Evolutionary conservation across 2,329 filamentous ascomycete species (phyloP), one percentile per base, ranked within the genome.

Genomic region (Metarhizium album): DNA sequence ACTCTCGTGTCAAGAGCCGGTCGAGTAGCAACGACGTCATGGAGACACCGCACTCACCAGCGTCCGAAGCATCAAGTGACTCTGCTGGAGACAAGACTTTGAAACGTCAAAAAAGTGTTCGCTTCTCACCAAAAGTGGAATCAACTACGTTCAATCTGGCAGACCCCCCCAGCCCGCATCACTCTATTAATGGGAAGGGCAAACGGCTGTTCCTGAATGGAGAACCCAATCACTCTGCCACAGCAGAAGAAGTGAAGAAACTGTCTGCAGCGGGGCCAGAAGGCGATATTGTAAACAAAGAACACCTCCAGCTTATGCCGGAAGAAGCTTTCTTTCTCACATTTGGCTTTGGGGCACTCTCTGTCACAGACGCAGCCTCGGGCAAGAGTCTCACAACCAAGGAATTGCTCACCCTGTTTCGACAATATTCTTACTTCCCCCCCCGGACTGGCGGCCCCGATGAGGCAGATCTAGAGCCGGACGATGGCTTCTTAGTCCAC

Each of bases 251-350:
- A 42, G 8, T 13, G 35, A 46, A 6, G 46, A n/a, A 3, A 38
- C 45, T 29, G 43, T 46, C 11, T 18, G 22, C 40, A 43, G 40
- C 23, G 3, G 14, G 3, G 13, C 24, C 40, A 22, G 40, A 43
- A 8, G 16, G 5, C 11, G 8, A 9, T n/a, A 60, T 78, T 3
- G 59, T 66, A 47, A 74, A 80, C 57, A 76, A 70, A 69, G 93
- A 98, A 61, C 90, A 96, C 62, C 81, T 96, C n/a, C 93, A 97
- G 64, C 75, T 98, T 8, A 90, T 85, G 2, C 78, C 85, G 0
- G 90, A 96, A 65, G 93, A 98, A 67, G 84, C 90, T 0, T 94
- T 97, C 68, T 98, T 95, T 65, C 76, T 98, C 9, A 75, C 74
- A 4, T 97, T 94, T 63, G 85, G 78, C 0, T 73, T 98, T 1